A percentile compares a stretch with the other conserved stretches of the same genome.
phyloP scores from a whole-genome alignment of 1,284 basidiomycete genomes.

The Xerocomus minutiporus region DNA sequence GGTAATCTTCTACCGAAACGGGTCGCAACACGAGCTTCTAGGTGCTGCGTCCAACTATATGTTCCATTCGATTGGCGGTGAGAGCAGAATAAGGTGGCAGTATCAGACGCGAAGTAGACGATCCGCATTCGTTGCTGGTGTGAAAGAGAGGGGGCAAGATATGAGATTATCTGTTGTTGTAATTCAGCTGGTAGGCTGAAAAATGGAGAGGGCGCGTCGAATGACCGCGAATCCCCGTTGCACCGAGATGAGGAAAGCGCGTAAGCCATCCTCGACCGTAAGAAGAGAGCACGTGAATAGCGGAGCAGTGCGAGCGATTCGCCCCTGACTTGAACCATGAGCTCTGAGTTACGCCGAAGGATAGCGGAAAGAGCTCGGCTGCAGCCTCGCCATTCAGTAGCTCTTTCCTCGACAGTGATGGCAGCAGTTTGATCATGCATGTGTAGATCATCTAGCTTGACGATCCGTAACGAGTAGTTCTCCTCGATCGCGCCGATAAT shows the following conservation, averaged over 20 bases:
- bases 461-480: constrained; percentile 48
- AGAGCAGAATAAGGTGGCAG: constrained; percentile 47
- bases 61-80: constrained; percentile 1
- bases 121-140: constrained; percentile 52
- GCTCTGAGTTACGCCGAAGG: constrained; percentile 39
- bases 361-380: constrained; percentile 31
- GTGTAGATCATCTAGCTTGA: constrained; percentile 46
- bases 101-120: constrained; percentile 48
- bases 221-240: constrained; percentile 6
- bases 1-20: constrained; percentile 8
- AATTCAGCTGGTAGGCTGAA: constrained; percentile 55
- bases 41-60: constrained; percentile 1
- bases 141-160: constrained; percentile 57
- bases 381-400: constrained; percentile 37
- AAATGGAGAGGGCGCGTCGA: constrained; percentile 30
- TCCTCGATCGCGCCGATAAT: constrained; percentile 44
- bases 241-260: constrained; percentile 5
- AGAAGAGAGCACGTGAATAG: constrained; percentile 48
- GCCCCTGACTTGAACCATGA: constrained; percentile 37
- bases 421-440: constrained; percentile 17
- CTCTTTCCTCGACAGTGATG: constrained; percentile 14
- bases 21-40: constrained; percentile 3
- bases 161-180: constrained; percentile 55
- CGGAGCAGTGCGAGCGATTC: constrained; percentile 52
- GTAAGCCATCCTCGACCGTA: constrained; percentile 26